phyloP scores from a whole-genome alignment of 2,329 filamentous ascomycete species.

The Colletotrichum destructivum region DNA sequence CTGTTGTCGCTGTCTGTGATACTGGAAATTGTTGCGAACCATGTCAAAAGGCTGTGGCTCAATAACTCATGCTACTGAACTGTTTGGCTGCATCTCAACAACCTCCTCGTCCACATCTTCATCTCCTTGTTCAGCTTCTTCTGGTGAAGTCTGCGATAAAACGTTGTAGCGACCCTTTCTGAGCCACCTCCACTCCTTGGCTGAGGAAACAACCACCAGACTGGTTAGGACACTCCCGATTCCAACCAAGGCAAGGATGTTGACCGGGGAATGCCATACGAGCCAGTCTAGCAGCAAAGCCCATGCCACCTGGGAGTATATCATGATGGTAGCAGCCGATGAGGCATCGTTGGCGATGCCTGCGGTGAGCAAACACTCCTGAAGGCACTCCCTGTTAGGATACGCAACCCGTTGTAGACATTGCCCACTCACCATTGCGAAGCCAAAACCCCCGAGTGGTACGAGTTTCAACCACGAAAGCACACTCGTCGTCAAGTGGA shows the following conservation, averaged over 20 bases:
- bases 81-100: slow-evolving; percentile 6
- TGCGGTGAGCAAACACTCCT: slow-evolving; percentile 31
- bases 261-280: slow-evolving; percentile 12
- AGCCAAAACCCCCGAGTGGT: slow-evolving; percentile 32
- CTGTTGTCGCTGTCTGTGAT: no score
- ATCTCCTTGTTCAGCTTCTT: background rate
- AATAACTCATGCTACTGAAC: background rate
- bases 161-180: background rate
- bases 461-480: slow-evolving; percentile 29
- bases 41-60: no score
- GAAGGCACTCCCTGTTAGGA: background rate
- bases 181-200: slow-evolving; percentile 30
- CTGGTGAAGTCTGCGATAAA: background rate
- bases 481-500: slow-evolving; percentile 12
- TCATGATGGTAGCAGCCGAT: slow-evolving; percentile 26
- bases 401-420: background rate
- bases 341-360: slow-evolving; percentile 29
- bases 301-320: slow-evolving; percentile 35
- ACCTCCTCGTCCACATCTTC: slow-evolving; percentile 13
- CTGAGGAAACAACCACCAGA: slow-evolving; percentile 22
- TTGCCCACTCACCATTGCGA: slow-evolving; percentile 22
- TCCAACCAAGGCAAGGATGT: slow-evolving; percentile 22
- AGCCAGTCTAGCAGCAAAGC: slow-evolving; percentile 27
- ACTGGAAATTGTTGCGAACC: no score
- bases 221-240: slow-evolving; percentile 29